Conservation (phyloP, 352 stramenopile genomes). For the Pythium utonaiense region DNA sequence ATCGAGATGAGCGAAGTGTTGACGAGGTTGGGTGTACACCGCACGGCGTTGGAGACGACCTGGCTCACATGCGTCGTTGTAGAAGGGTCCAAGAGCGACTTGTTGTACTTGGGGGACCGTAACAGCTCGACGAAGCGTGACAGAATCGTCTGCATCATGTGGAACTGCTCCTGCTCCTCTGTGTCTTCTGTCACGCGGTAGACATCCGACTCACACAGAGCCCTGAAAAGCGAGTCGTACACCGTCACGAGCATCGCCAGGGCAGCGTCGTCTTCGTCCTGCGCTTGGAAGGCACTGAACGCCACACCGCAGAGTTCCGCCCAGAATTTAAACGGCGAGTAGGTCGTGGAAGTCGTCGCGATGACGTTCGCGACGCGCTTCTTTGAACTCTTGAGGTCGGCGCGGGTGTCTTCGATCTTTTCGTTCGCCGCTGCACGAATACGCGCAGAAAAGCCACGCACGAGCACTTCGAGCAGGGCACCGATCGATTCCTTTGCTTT, state of each 20-base stretch:
- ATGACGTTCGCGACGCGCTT: constrained; percentile 77
- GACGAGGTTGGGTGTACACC: constrained; percentile 74
- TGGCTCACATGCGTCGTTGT: constrained; percentile 30
- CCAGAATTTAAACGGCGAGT: constrained; percentile 87
- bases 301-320: constrained; percentile 70
- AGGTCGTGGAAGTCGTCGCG: constrained; percentile 63
- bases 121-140: constrained; percentile 38
- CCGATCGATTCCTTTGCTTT: constrained; percentile 50
- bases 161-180: constrained; percentile 71
- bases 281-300: constrained; percentile 40
- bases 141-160: constrained; percentile 75
- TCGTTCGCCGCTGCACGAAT: constrained; percentile 56
- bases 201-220: constrained; percentile 62
- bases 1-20: constrained; percentile 60
- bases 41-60: constrained; percentile 56
- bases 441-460: constrained; percentile 46
- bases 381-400: constrained; percentile 66
- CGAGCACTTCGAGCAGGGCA: constrained; percentile 60
- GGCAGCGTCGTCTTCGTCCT: background rate
- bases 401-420: constrained; percentile 74
- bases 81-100: background rate
- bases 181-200: constrained; percentile 87
- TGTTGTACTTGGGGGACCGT: constrained; percentile 10
- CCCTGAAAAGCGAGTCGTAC: constrained; percentile 61
- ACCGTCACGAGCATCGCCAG: constrained; percentile 42